A percentile compares a stretch with the other conserved stretches of the same genome.
Evolutionary conservation across 768 basidiomycete genomes (phyloP).

Genomic region (Imleria badia): DNA sequence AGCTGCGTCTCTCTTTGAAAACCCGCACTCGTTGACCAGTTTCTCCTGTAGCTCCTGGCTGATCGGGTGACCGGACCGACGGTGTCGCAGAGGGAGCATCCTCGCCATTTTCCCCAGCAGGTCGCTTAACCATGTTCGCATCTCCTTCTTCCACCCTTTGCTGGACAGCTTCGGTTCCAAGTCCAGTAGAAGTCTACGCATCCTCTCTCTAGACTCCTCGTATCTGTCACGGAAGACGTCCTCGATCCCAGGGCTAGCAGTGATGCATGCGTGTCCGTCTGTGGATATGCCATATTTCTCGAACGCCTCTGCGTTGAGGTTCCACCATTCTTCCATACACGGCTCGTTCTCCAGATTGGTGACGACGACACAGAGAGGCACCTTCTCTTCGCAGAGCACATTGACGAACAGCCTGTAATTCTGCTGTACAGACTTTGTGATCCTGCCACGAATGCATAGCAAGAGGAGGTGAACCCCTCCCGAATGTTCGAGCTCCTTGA

Average conservation of each 20-base stretch:
- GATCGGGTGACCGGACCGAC: slow-evolving; percentile 5
- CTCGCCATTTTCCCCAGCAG: slow-evolving; percentile 22
- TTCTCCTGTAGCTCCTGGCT: slow-evolving; percentile 10
- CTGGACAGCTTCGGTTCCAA: background rate
- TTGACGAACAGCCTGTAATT: slow-evolving; percentile 41
- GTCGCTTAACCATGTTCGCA: slow-evolving; percentile 13
- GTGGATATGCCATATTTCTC: slow-evolving; percentile 27
- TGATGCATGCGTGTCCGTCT: slow-evolving; percentile 41
- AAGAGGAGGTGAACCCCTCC: slow-evolving; percentile 42
- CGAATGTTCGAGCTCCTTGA: slow-evolving; percentile 30
- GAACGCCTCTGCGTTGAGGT: slow-evolving; percentile 33
- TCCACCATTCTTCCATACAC: slow-evolving; percentile 41
- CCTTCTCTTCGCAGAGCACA: slow-evolving; percentile 38
- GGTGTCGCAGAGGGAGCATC: slow-evolving; percentile 11
- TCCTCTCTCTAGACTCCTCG: slow-evolving; percentile 29
- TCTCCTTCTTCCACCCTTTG: slow-evolving; percentile 20
- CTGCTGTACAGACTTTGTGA: slow-evolving; percentile 34
- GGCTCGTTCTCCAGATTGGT: slow-evolving; percentile 39
- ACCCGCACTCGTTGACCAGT: slow-evolving; percentile 15
- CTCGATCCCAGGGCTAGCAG: slow-evolving; percentile 29
- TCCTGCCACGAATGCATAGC: slow-evolving; percentile 38
- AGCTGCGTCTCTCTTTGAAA: slow-evolving; percentile 15
- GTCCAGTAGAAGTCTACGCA: slow-evolving; percentile 18
- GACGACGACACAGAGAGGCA: slow-evolving; percentile 39
- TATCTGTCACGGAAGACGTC: slow-evolving; percentile 28